These are phyloP conservation scores for Bipolaris victoriae DNA, from an alignment of 2,329 filamentous ascomycete species.

Conservation along the genomic window DNA sequence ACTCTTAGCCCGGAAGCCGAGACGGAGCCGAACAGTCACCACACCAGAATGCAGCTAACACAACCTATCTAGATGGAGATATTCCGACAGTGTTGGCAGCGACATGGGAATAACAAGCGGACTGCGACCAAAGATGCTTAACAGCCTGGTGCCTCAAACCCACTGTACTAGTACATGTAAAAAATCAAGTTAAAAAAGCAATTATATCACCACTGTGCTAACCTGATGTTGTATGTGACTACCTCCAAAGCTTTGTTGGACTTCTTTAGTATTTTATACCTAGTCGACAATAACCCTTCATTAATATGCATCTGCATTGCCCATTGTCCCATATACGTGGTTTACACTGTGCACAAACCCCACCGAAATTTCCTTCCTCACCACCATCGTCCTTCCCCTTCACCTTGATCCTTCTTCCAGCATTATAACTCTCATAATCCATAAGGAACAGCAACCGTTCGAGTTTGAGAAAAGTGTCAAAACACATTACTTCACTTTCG, in stretches of 20 bases:
- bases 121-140: slow-evolving; percentile 75
- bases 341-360: background rate
- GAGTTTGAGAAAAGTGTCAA: background rate
- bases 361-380: background rate
- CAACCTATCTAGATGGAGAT: slow-evolving; percentile 74
- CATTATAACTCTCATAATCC: background rate
- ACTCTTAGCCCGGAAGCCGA: slow-evolving; percentile 34
- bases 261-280: background rate
- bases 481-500: slow-evolving; percentile 13
- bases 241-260: background rate
- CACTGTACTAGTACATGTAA: slow-evolving; percentile 3
- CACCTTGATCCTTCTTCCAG: background rate
- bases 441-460: background rate
- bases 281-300: background rate
- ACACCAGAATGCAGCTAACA: background rate
- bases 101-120: slow-evolving; percentile 82
- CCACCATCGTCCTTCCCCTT: background rate
- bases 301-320: background rate
- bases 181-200: background rate
- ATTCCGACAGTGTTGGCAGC: slow-evolving; percentile 91
- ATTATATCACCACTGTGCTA: background rate
- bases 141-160: slow-evolving; percentile 5
- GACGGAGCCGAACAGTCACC: slow-evolving; percentile 10
- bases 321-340: background rate
- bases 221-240: background rate